Base-by-base conservation (phyloP, 345 rosid species). In the Reutealis trisperma region DNA sequence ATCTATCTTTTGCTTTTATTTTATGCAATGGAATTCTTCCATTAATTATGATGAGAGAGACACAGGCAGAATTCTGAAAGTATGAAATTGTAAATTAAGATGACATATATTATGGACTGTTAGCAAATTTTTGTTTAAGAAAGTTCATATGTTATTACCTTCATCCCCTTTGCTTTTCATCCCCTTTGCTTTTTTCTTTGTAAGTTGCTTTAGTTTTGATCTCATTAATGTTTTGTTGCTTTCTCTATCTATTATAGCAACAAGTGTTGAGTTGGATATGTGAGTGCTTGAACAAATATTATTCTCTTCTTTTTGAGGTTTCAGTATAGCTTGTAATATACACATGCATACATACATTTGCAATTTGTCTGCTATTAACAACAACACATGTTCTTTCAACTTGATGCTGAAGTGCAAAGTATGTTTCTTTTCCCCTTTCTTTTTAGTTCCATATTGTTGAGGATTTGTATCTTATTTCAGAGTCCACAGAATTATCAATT, bases 401-500 rank as follows among this genome's bases (percentile, higher is more conserved):
- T 8, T 58, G 9, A 6, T 19, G 24, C 5, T 65, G 69, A 65
- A 65, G 41, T 49, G 72, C 58, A 30, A 34, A 22, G 30, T 2
- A n/a, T 7, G 6, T 22, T 37, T 44, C 45, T 6, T 10, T 24
- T 45, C 19, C 41, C 30, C 5, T 21, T 10, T 5, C 3, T 19
- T 15, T 57, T 67, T 49, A 8, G 15, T 54, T 41, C 63, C 8
- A 73, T 42, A 63, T 52, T 27, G 30, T n/a, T 65, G 34, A 45
- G 41, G 41, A 51, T 64, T 27, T 19, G 11, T 72, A 75, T 58
- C 47, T 74, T 63, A 76, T 63, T 61, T 19, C 85, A 88, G 94
- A 74, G 84, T 45, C 84, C 78, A 7, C 80, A 76, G 45, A 80
- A 82, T 73, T 61, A 71, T 77, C 74, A 77, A 75, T 76, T 57